Evolutionary conservation across 371 early-diverging fungal species (phyloP), one percentile per base, ranked within the genome.

Genomic region (Mortierella sp.): DNA sequence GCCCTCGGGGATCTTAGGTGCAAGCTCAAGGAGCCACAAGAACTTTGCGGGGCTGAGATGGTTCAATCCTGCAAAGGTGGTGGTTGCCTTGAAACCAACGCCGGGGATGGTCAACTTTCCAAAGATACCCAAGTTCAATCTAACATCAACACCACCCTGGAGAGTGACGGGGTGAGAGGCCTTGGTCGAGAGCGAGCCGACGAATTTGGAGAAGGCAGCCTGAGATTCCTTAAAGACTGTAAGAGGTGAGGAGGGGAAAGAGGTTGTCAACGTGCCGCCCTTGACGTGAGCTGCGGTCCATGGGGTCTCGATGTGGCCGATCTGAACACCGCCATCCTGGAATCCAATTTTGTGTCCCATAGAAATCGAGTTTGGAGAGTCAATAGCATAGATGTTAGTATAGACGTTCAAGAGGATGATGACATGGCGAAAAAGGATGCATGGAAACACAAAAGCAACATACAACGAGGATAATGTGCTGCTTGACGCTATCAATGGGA

Each of bases 281-380:
- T 6, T 26, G 37, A 64, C 60, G 6, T 37, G 45, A 4, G 56
- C 55, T 0, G 18, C 11, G 26, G 18, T 45, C 30, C 28, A 29
- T 3, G 71, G 60, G 7, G 71, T 70, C 0, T 15, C n/a, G 30
- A 60, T 64, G 0, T 11, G 50, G 30, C 64, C 71, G n/a, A 70
- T 59, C 9, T 52, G 47, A 30, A 64, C 37, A 19, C 56, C 50
- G 11, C 53, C 60, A 37, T 70, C 71, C 60, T 64, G 26, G 21
- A 18, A 23, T 12, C 19, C 37, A 18, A 5, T 1, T 12, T 30
- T 18, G 57, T 14, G 15, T 7, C 28, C 23, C 18, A 19, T 15
- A 3, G 15, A 29, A 14, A 57, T 25, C 14, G 23, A 29, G 55
- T 23, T 28, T n/a, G n/a, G 37, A 57, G 19, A 14, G 26, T 29